Percentiles rank a stretch among this genome's conserved stretches.
Evolutionary conservation across 345 rosid species (phyloP).

Genomic region (Hypericum perforatum): DNA sequence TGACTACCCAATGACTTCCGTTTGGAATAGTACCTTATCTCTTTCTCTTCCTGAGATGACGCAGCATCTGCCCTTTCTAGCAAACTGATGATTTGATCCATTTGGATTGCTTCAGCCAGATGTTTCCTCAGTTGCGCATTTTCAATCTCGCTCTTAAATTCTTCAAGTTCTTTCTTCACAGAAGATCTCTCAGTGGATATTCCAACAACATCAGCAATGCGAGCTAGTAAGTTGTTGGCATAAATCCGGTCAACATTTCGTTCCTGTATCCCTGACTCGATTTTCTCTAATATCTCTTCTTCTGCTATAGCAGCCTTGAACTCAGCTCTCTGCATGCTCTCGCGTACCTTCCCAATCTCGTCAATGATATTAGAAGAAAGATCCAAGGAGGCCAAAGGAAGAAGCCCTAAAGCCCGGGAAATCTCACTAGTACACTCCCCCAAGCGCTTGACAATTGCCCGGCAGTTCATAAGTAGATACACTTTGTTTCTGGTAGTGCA

Average conservation of each 20-base stretch:
- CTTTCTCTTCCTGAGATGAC: slow-evolving; percentile 46
- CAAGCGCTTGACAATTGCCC: slow-evolving; percentile 34
- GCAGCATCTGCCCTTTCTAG: slow-evolving; percentile 61
- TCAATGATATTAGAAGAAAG: slow-evolving; percentile 35
- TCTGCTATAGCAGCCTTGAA: slow-evolving; percentile 47
- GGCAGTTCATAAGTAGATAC: slow-evolving; percentile 50
- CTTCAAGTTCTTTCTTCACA: slow-evolving; percentile 44
- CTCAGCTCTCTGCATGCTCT: slow-evolving; percentile 45
- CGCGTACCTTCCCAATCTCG: slow-evolving; percentile 30
- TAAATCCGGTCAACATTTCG: slow-evolving; percentile 49
- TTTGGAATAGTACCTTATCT: slow-evolving; percentile 41
- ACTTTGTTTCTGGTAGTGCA: slow-evolving; percentile 49
- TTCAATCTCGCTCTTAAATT: slow-evolving; percentile 57
- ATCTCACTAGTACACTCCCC: slow-evolving; percentile 34
- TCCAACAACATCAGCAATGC: slow-evolving; percentile 55
- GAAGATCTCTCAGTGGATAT: slow-evolving; percentile 38
- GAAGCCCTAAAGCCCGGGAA: slow-evolving; percentile 41
- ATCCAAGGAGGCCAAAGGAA: slow-evolving; percentile 48
- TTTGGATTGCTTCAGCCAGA: slow-evolving; percentile 62
- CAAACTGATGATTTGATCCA: slow-evolving; percentile 68
- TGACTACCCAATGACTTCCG: slow-evolving; percentile 52
- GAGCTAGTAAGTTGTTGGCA: slow-evolving; percentile 43
- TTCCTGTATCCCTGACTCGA: slow-evolving; percentile 61
- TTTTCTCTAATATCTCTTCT: slow-evolving; percentile 52
- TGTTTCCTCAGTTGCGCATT: slow-evolving; percentile 47